Base-by-base conservation (phyloP, 1,284 basidiomycete species). In the Coniferiporia sulphurascens region DNA sequence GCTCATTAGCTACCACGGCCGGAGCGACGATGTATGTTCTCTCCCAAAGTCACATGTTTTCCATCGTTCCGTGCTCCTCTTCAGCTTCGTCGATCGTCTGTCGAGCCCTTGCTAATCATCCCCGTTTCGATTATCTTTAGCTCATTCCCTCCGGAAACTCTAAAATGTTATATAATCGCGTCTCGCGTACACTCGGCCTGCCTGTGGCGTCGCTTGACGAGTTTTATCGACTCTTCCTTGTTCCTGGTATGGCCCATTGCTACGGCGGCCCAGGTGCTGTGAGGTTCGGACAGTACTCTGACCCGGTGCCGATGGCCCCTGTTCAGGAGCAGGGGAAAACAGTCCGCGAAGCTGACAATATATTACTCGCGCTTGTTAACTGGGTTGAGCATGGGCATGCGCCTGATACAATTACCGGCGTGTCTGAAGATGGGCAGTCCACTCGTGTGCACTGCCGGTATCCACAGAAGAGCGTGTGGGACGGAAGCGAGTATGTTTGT, bases 191-290 rank as follows among this genome's bases (percentile, higher is more conserved):
- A 50, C 60, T 65, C 13, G 61, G 67, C 48, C 66, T 66, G 51
- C 54, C 61, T 4, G 50, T 66, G 41, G n/a, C 19, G 36, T 64
- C 66, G 44, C 67, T 74, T 19, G 67, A 72, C 55, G 66, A 71
- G 46, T 72, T 69, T 62, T 77, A 77, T 65, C 70, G 72, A 13
- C 68, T 76, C n/a, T 78, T 76, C 66, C 65, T 72, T 27, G 70
- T 77, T 15, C 73, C 74, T 0, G 77, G 76, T 1, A 77, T 78
- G 75, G 63, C 64, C n/a, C 75, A 77, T 61, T 76, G 75, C 65
- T 64, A 58, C 35, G 70, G 64, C 7, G 61, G 59, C 3, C 46
- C 48, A 12, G 52, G 55, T 48, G 66, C 56, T 15, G 62, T 46
- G 62, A 65, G 17, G 44, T 64, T 60, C 63, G 61, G 60, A 60